These are phyloP conservation scores for Pichia sp. DNA, from an alignment of 1,139 yeast species.

Conservation along the genomic window DNA sequence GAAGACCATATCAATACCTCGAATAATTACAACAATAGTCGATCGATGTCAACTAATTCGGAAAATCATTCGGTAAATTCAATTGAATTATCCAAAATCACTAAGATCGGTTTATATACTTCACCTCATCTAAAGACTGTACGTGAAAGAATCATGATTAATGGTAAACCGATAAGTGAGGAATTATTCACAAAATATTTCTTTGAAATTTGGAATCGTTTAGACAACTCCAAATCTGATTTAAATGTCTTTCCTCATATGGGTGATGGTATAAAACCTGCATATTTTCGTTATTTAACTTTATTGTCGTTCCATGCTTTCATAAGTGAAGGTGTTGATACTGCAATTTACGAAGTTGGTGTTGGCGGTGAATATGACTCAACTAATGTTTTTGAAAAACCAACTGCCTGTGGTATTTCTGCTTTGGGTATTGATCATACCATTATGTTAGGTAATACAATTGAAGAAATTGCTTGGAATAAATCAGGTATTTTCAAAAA, in stretches of 20 bases:
- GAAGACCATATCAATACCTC: not conserved
- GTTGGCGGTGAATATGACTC: constrained; percentile 97
- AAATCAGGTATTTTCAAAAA: constrained; percentile 87
- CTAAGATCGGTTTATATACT: constrained; percentile 81
- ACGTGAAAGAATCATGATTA: constrained; percentile 82
- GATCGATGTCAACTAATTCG: constrained; percentile 6
- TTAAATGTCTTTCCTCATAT: constrained; percentile 60
- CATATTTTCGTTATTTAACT: constrained; percentile 88
- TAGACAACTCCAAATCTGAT: constrained; percentile 47
- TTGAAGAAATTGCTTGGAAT: constrained; percentile 92
- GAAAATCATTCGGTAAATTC: constrained; percentile 10
- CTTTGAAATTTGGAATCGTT: constrained; percentile 86
- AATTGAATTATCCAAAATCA: constrained; percentile 25
- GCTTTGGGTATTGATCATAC: constrained; percentile 92
- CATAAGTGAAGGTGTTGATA: constrained; percentile 76
- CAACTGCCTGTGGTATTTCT: constrained; percentile 81
- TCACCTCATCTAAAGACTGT: constrained; percentile 94
- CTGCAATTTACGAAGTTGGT: constrained; percentile 96
- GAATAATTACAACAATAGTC: constrained; percentile 3
- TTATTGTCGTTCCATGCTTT: constrained; percentile 87
- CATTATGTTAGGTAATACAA: constrained; percentile 77
- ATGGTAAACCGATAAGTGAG: constrained; percentile 80
- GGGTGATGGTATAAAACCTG: constrained; percentile 72
- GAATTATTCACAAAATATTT: constrained; percentile 78
- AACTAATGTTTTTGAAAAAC: constrained; percentile 75